Base-by-base conservation (phyloP, 108 stramenopile genomes). In the Nitzschia sp. region DNA sequence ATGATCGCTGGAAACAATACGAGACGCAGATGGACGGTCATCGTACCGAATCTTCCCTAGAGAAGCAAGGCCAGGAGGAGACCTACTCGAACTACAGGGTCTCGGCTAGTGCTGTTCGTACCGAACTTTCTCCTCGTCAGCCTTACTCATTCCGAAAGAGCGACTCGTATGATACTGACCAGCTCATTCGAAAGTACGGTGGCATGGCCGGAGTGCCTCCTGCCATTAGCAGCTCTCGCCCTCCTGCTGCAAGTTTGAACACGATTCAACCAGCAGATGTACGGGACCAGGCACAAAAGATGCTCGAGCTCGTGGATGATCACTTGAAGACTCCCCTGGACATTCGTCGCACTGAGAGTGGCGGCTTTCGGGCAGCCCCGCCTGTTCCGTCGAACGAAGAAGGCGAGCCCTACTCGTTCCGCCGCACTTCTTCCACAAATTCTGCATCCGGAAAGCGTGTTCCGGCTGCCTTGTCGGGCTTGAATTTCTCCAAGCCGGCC, bases 401-500 rank as follows among this genome's bases (percentile, higher is more conserved):
- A 17, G 57, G 30, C 6, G 53, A 19, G 21, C 56, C 57, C 35
- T 75, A 68, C 33, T 53, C 67, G 3, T 47, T 69, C 31, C 56
- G 41, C 13, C 65, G 66, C 0, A 58, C 75, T 1, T 21, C 23
- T 16, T 68, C 54, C 31, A 67, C 59, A 27, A 45, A 30, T 2
- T 52, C 59, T 27, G 6, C 55, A 2, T 57, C 46, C 45, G 53
- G 52, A 11, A 60, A 72, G 34, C 64, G 75, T 22, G 60, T 60
- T 19, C 81, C 81, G 9, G 56, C 81, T 4, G 81, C 81, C 22
- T 35, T 82, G 35, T 23, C 63, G 8, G 81, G 81, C 17, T 28
- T 78, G 4, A 59, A 71, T 58, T 53, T 72, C 8, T 23, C 38
- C 36, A 17, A 8, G 4, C 15, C 35, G 31, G 3, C 45, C n/a